Conservation (phyloP, 2,329 filamentous ascomycete genomes). For the Colletotrichum tanaceti region DNA sequence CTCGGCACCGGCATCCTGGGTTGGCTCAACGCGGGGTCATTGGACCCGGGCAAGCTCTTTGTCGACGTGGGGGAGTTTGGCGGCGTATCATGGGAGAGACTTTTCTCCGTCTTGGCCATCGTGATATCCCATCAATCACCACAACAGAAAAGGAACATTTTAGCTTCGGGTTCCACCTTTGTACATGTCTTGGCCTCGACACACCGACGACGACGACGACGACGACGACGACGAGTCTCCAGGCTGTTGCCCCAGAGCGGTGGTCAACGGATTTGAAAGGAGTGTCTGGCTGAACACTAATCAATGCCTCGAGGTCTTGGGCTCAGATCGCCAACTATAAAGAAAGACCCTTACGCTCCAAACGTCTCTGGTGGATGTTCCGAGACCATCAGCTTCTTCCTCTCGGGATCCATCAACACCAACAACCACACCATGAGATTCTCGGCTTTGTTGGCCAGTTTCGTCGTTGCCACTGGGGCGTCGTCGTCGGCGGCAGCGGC, state of each 20-base stretch:
- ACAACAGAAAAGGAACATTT: not conserved
- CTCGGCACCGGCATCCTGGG: not conserved
- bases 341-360: not conserved
- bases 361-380: not conserved
- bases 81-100: not conserved
- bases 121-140: constrained; percentile 5
- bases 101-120: constrained; percentile 7
- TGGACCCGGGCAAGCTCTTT: not conserved
- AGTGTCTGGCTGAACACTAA: too few relatives aligned
- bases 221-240: too few relatives aligned
- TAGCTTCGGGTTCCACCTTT: not conserved
- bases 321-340: not conserved
- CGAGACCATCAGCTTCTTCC: not conserved
- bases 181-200: not conserved
- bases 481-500: too few relatives aligned
- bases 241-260: not conserved
- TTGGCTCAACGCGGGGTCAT: not conserved
- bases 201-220: too few relatives aligned
- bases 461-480: constrained; percentile 37
- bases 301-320: not conserved
- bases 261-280: not conserved
- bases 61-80: not conserved
- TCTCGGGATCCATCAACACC: not conserved
- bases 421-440: constrained; percentile 39
- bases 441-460: constrained; percentile 32